Conservation (phyloP, 768 basidiomycete genomes). For the Sutorius australiensis region DNA sequence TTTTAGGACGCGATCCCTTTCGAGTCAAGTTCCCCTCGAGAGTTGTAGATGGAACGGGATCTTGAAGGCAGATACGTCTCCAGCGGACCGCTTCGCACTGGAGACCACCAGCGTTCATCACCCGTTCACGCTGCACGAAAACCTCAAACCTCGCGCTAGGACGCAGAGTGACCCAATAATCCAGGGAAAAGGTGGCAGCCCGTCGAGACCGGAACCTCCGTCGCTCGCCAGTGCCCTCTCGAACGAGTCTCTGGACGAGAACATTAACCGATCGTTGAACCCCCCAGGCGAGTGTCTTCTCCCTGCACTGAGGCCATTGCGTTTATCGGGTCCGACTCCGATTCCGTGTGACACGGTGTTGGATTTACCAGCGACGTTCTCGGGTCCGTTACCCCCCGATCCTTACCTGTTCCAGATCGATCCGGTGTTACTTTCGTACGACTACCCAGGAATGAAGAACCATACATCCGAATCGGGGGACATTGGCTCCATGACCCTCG, state of each 20-base stretch:
- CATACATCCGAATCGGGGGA: neutral
- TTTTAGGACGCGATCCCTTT: neutral
- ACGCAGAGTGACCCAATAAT: neutral
- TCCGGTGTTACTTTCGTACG: constrained; percentile 21
- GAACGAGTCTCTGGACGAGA: constrained; percentile 15
- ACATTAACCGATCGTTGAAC: neutral
- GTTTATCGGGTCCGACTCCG: constrained; percentile 11
- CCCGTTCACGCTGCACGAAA: neutral
- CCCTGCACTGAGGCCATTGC: constrained; percentile 18
- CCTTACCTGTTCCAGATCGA: constrained; percentile 23
- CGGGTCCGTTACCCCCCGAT: neutral
- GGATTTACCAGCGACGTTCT: neutral
- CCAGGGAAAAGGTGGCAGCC: neutral
- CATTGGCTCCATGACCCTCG: neutral
- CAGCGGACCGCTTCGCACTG: neutral
- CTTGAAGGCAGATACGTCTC: neutral
- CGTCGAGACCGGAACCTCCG: constrained; percentile 8
- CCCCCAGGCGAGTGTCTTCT: constrained; percentile 15
- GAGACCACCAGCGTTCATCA: too few relatives aligned
- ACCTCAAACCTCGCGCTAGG: neutral
- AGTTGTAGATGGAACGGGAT: constrained; percentile 3
- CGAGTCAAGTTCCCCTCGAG: neutral
- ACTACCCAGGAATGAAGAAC: constrained; percentile 5
- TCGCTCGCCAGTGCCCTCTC: constrained; percentile 18
- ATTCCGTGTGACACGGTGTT: neutral